Conservation (phyloP, 208 protist species). For the Trypanosoma boissoni region DNA sequence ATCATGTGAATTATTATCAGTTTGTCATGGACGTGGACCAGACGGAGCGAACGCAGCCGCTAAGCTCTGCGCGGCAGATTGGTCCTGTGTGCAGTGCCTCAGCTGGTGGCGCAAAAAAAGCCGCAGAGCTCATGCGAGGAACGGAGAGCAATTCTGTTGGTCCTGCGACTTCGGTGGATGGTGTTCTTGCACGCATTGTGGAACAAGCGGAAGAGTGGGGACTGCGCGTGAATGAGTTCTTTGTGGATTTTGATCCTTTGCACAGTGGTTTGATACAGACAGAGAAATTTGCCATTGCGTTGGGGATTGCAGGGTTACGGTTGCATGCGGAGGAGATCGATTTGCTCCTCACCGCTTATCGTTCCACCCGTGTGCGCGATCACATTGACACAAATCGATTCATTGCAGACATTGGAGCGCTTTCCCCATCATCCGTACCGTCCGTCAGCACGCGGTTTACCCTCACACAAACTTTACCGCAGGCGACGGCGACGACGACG, state of each 20-base stretch:
- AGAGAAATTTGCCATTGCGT: slow-evolving; percentile 56
- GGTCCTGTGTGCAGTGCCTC: background rate
- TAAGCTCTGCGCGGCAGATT: no score
- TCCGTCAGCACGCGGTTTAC: slow-evolving; percentile 21
- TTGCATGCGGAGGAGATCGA: slow-evolving; percentile 41
- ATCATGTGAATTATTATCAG: slow-evolving; percentile 86
- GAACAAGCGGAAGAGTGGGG: slow-evolving; percentile 48
- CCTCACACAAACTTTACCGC: slow-evolving; percentile 2
- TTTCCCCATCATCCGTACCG: slow-evolving; percentile 23
- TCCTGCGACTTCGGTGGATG: slow-evolving; percentile 31
- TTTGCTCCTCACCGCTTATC: slow-evolving; percentile 45
- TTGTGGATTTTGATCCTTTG: slow-evolving; percentile 82
- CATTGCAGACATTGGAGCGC: slow-evolving; percentile 35
- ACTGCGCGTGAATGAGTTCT: slow-evolving; percentile 67
- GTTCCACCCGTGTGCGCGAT: slow-evolving; percentile 21
- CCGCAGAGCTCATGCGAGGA: slow-evolving; percentile 11
- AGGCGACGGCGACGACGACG: no score
- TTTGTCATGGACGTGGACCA: slow-evolving; percentile 87
- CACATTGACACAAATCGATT: slow-evolving; percentile 45
- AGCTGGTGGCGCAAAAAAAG: slow-evolving; percentile 3
- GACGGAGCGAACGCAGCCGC: slow-evolving; percentile 24
- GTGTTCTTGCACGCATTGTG: slow-evolving; percentile 49
- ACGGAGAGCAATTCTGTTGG: slow-evolving; percentile 14
- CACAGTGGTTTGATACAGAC: slow-evolving; percentile 52
- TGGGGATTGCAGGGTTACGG: slow-evolving; percentile 64